phyloP scores from a whole-genome alignment of 2,329 filamentous ascomycete genomes.

The Cercospora janseana region DNA sequence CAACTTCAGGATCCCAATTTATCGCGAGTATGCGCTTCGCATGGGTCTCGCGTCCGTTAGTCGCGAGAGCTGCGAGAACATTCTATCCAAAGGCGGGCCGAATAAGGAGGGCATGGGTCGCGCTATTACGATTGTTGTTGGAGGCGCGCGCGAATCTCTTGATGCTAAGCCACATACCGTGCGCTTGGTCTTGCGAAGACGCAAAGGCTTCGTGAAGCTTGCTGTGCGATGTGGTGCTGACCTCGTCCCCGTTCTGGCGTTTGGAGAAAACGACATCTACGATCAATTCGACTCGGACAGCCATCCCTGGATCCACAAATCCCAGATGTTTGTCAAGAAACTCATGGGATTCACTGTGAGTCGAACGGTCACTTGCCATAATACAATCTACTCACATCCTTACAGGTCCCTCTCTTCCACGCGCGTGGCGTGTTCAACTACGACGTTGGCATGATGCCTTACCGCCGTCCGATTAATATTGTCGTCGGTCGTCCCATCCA shows the following conservation, averaged over 20 bases:
- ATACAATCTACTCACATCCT: not conserved
- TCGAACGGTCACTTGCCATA: not conserved
- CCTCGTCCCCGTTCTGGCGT: constrained; percentile 84
- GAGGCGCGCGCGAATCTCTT: constrained; percentile 87
- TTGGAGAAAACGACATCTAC: constrained; percentile 95
- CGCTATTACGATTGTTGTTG: constrained; percentile 94
- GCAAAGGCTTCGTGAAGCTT: constrained; percentile 92
- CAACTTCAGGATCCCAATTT: constrained; percentile 91
- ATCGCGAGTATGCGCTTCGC: constrained; percentile 88
- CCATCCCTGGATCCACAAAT: constrained; percentile 74
- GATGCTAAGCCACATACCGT: constrained; percentile 78
- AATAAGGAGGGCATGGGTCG: constrained; percentile 84
- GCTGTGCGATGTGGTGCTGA: constrained; percentile 90
- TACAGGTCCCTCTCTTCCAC: constrained; percentile 80
- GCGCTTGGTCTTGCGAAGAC: constrained; percentile 73
- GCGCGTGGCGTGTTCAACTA: constrained; percentile 95
- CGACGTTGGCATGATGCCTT: constrained; percentile 94
- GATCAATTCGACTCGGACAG: constrained; percentile 76
- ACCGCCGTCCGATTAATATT: constrained; percentile 80
- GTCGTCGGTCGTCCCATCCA: constrained; percentile 82
- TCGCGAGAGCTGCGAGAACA: constrained; percentile 85
- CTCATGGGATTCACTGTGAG: constrained; percentile 90
- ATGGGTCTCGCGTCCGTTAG: constrained; percentile 88
- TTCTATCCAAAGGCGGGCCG: constrained; percentile 73
- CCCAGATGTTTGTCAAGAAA: constrained; percentile 82